These are phyloP conservation scores for Venturia carpophila DNA, from an alignment of 2,329 filamentous ascomycete genomes.

Conservation along the genomic window DNA sequence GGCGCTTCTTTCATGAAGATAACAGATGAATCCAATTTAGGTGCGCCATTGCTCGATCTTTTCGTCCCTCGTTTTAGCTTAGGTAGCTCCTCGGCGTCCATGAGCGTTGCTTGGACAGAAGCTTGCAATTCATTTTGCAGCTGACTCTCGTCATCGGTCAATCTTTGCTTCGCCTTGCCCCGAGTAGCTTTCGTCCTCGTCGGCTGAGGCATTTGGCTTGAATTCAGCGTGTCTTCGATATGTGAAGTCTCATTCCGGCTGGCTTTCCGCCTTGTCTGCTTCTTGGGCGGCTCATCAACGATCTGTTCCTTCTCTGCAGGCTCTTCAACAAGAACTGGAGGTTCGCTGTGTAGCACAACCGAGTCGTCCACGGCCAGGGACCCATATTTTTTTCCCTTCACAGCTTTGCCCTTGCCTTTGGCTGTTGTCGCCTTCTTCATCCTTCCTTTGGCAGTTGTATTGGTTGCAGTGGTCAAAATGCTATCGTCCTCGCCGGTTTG, in stretches of 20 bases:
- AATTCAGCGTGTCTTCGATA: slow-evolving; percentile 15
- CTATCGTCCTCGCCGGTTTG: slow-evolving; percentile 46
- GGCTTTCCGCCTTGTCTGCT: slow-evolving; percentile 15
- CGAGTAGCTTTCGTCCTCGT: slow-evolving; percentile 21
- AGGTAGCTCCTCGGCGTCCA: slow-evolving; percentile 14
- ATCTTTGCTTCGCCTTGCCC: slow-evolving; percentile 26
- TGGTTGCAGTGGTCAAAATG: slow-evolving; percentile 40
- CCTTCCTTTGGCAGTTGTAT: slow-evolving; percentile 41
- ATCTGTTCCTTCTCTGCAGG: slow-evolving; percentile 7
- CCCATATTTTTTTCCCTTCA: slow-evolving; percentile 20
- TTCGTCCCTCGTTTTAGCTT: slow-evolving; percentile 28
- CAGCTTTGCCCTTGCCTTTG: slow-evolving; percentile 25
- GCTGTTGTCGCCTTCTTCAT: slow-evolving; percentile 32
- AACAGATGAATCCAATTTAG: slow-evolving; percentile 24
- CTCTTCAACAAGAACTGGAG: slow-evolving; percentile 1
- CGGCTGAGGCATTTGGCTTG: slow-evolving; percentile 11
- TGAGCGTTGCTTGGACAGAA: slow-evolving; percentile 18
- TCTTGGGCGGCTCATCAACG: slow-evolving; percentile 20
- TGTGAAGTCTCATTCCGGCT: slow-evolving; percentile 6
- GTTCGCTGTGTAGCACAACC: slow-evolving; percentile 26
- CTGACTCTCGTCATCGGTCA: slow-evolving; percentile 25
- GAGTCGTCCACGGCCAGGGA: slow-evolving; percentile 19
- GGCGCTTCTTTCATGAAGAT: slow-evolving; percentile 30
- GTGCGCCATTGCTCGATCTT: slow-evolving; percentile 32
- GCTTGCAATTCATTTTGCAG: slow-evolving; percentile 24